These are phyloP conservation scores for Mortierella sp. DNA, from an alignment of 371 early-diverging fungal species.

Conservation along the genomic window DNA sequence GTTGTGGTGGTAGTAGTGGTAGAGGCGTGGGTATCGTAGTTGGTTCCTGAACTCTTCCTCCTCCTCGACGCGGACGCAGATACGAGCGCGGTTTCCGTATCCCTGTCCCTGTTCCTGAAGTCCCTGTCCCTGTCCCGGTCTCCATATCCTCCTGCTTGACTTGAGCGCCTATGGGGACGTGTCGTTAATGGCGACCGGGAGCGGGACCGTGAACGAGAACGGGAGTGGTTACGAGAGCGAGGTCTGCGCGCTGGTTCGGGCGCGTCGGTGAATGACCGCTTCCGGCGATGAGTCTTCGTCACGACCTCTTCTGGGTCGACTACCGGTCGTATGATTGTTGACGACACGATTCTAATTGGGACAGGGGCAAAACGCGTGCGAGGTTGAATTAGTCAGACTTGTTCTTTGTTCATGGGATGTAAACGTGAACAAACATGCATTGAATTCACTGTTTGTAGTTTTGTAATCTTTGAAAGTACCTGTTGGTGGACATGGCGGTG, in stretches of 20 bases:
- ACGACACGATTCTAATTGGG: constrained; percentile 36
- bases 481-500: background rate
- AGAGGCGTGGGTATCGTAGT: background rate
- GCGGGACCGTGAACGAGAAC: background rate
- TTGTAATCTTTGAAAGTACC: no score
- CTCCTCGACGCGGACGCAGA: background rate
- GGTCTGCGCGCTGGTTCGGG: constrained; percentile 21
- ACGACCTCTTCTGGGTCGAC: background rate
- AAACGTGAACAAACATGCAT: no score
- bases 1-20: constrained; percentile 1
- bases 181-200: constrained; percentile 3
- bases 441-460: no score
- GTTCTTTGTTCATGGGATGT: no score
- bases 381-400: background rate
- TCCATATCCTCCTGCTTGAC: background rate
- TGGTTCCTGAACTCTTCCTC: background rate
- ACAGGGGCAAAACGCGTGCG: background rate
- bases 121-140: background rate
- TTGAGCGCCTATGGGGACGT: background rate
- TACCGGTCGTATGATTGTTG: constrained; percentile 39
- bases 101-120: background rate
- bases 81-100: background rate
- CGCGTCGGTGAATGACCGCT: constrained; percentile 31
- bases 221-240: constrained; percentile 14
- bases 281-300: constrained; percentile 2